Evolutionary conservation across 805 yeast species (phyloP).

Genomic region (Yarrowia sp.): DNA sequence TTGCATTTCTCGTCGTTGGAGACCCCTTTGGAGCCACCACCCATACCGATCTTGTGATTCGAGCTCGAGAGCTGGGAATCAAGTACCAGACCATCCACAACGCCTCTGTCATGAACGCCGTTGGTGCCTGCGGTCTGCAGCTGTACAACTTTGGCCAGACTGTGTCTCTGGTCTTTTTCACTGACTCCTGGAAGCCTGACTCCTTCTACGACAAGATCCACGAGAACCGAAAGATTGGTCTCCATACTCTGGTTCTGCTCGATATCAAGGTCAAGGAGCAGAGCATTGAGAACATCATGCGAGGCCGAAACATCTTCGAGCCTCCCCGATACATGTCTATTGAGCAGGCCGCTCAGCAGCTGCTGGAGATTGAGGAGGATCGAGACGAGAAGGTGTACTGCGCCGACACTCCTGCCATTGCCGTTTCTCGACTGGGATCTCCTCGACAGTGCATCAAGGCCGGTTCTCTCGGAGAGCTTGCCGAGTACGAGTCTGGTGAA

Average conservation of each 20-base stretch:
- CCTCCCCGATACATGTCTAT: constrained; percentile 98
- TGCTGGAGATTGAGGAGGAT: constrained; percentile 83
- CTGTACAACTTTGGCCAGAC: constrained; percentile 96
- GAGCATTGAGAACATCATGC: constrained; percentile 89
- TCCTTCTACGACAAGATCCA: constrained; percentile 86
- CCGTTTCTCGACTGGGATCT: constrained; percentile 89
- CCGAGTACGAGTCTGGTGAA: constrained; percentile 87
- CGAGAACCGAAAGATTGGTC: constrained; percentile 89
- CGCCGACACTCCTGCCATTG: constrained; percentile 88
- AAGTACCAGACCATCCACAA: constrained; percentile 85
- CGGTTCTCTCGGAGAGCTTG: constrained; percentile 78
- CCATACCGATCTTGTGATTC: constrained; percentile 88
- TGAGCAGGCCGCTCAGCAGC: constrained; percentile 84
- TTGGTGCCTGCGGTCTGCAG: constrained; percentile 97
- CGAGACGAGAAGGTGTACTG: constrained; percentile 82
- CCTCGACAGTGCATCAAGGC: constrained; percentile 83
- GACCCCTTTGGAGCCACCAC: constrained; percentile 99
- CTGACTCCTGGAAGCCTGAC: constrained; percentile 96
- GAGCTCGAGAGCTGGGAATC: constrained; percentile 87
- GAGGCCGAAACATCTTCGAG: constrained; percentile 90
- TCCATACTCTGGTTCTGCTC: constrained; percentile 85
- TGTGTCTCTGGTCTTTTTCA: constrained; percentile 94
- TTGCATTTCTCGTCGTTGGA: constrained; percentile 95
- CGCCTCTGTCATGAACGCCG: constrained; percentile 98
- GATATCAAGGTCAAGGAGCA: constrained; percentile 98